Percentiles rank a stretch among this genome's conserved stretches.
These are phyloP conservation scores for Lepraria neglecta DNA, from an alignment of 495 filamentous ascomycete species.

Conservation along the genomic window DNA sequence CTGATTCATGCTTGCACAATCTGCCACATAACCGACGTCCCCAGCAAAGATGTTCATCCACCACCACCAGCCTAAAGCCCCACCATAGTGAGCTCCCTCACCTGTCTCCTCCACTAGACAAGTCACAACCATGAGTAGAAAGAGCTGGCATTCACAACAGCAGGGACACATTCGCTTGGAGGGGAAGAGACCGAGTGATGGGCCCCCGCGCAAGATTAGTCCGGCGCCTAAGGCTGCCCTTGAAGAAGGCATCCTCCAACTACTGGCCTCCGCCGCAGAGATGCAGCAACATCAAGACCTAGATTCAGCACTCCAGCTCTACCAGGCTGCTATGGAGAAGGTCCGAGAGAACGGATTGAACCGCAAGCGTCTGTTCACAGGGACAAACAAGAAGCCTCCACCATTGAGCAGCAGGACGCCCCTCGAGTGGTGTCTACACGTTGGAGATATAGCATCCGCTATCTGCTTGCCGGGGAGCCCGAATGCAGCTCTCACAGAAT, in stretches of 20 bases:
- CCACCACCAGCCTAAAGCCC: too few species aligned
- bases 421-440: constrained; percentile 17
- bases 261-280: constrained; percentile 20
- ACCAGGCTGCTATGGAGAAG: constrained; percentile 21
- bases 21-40: too few species aligned
- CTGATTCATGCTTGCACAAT: too few species aligned
- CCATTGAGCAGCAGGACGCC: constrained; percentile 19
- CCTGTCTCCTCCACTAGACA: background rate
- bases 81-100: too few species aligned
- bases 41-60: too few species aligned
- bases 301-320: constrained; percentile 19
- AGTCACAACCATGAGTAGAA: constrained; percentile 5
- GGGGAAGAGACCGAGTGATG: constrained; percentile 10
- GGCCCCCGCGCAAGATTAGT: constrained; percentile 11
- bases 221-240: constrained; percentile 18
- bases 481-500: constrained; percentile 11
- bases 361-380: constrained; percentile 14
- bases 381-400: constrained; percentile 19
- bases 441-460: constrained; percentile 18
- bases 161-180: constrained; percentile 15
- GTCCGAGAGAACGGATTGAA: constrained; percentile 16
- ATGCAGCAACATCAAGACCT: constrained; percentile 23
- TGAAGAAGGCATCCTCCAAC: constrained; percentile 19
- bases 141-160: constrained; percentile 17
- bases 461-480: constrained; percentile 18